Evolutionary conservation across 257 asterid genomes (phyloP), one percentile per base, ranked within the genome.

Genomic region (Nicotiana attenuata): DNA sequence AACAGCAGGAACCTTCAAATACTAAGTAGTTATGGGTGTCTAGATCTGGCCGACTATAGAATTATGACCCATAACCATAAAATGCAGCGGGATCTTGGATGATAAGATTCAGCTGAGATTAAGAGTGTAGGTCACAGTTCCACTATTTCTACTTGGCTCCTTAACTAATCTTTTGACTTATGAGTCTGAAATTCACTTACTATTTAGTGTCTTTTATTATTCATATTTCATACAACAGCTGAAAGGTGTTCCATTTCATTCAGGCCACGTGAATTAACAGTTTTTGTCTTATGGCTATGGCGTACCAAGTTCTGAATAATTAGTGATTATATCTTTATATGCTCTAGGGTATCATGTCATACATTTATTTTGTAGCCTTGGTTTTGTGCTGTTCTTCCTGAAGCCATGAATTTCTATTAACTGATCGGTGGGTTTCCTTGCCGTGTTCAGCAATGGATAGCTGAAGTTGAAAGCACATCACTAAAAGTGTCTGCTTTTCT

Each of bases 401-500:
- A 73, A 47, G 24, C 79, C 22, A 38, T 47, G 60, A 73, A 24
- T 73, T 50, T 73, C 24, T 17, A 7, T 47, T 47, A 24, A 73
- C 61, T 73, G 79, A 47, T 47, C 50, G 61, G 41, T 24, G 61
- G 61, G 79, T 50, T 29, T 68, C 65, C 47, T n/a, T 41, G 45
- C 73, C 29, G 5, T 56, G 55, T 67, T 78, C 80, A 56, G 87
- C 80, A 16, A 52, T 41, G 26, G 53, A n/a, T 84, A 22, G 26
- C 77, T 65, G 29, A 76, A 77, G 65, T 55, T 29, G 65, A 75
- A 41, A 67, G 45, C 69, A 77, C 80, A 82, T 69, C 69, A 61
- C 69, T 81, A 38, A 68, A 24, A 64, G 61, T 64, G 76, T 45
- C n/a, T 66, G 29, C 80, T 31, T 86, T 87, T 68, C 71, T 65